phyloP scores from a whole-genome alignment of 257 asterid species.

The Anisodus acutangulus region DNA sequence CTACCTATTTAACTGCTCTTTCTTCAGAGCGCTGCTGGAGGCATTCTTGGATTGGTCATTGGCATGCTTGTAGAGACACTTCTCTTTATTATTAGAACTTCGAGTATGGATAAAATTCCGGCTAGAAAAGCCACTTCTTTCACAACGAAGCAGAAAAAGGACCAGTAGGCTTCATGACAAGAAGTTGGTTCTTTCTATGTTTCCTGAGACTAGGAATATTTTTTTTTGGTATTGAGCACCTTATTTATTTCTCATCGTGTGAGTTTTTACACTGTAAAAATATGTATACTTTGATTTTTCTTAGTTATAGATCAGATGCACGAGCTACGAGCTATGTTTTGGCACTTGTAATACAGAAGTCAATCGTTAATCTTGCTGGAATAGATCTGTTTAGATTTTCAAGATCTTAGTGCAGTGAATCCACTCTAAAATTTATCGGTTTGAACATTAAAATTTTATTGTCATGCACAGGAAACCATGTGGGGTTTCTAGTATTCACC shows the following conservation, averaged over 20 bases:
- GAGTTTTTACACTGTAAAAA: slow-evolving; percentile 1
- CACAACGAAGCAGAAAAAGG: slow-evolving; percentile 37
- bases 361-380: not conserved
- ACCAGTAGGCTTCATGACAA: slow-evolving; percentile 33
- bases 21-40: slow-evolving; percentile 90
- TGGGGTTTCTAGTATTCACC: not conserved
- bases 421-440: not conserved
- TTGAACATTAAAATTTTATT: not conserved
- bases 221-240: not conserved
- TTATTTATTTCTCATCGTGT: not conserved
- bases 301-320: not conserved
- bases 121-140: slow-evolving; percentile 39
- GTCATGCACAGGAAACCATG: not conserved
- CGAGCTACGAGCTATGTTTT: not conserved
- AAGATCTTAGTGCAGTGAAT: not conserved
- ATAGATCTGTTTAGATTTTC: not conserved
- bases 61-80: slow-evolving; percentile 93
- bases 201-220: slow-evolving; percentile 4
- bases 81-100: slow-evolving; percentile 68
- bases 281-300: not conserved
- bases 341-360: not conserved
- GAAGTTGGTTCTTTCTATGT: slow-evolving; percentile 6
- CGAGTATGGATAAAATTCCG: slow-evolving; percentile 46
- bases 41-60: slow-evolving; percentile 86
- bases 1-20: not conserved